Conservation (phyloP, 352 stramenopile genomes). For the Phytophthora cajani region DNA sequence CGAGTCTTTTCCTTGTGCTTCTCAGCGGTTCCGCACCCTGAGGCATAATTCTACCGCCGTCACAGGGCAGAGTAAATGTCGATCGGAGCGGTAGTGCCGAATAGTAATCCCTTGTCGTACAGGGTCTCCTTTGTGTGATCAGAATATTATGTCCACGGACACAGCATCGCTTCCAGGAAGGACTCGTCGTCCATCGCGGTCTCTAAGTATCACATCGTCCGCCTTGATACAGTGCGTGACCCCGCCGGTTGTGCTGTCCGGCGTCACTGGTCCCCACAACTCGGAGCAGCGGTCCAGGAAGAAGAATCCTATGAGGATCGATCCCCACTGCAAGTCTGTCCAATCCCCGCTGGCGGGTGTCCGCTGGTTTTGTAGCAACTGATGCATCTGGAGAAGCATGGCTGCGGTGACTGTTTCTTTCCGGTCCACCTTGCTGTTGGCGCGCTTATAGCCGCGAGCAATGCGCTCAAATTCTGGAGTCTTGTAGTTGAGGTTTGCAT, state of each 20-base stretch:
- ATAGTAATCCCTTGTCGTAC: slow-evolving; percentile 11
- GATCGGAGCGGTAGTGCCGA: slow-evolving; percentile 13
- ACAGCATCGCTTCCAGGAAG: background rate
- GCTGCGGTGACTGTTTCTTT: slow-evolving; percentile 39
- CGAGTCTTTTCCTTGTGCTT: too few relatives aligned
- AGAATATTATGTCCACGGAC: slow-evolving; percentile 22
- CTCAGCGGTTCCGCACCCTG: too few relatives aligned
- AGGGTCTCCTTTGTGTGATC: slow-evolving; percentile 13
- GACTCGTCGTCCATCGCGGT: background rate
- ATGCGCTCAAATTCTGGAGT: slow-evolving; percentile 26
- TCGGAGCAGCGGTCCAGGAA: slow-evolving; percentile 38
- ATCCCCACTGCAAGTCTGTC: slow-evolving; percentile 23
- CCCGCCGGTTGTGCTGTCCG: background rate
- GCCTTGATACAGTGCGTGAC: slow-evolving; percentile 12
- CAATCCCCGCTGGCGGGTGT: background rate
- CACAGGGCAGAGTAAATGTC: too few relatives aligned
- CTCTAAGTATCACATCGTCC: slow-evolving; percentile 3
- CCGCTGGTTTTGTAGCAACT: background rate
- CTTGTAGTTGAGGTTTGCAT: slow-evolving; percentile 32
- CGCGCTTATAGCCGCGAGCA: slow-evolving; percentile 36
- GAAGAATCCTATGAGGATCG: slow-evolving; percentile 27
- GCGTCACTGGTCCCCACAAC: slow-evolving; percentile 15
- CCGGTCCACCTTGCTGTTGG: slow-evolving; percentile 31
- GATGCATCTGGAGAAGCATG: slow-evolving; percentile 29
- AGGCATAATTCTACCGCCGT: too few relatives aligned